Evolutionary conservation across 176 grass and related monocot genomes (phyloP).

Genomic region (Lolium rigidum): DNA sequence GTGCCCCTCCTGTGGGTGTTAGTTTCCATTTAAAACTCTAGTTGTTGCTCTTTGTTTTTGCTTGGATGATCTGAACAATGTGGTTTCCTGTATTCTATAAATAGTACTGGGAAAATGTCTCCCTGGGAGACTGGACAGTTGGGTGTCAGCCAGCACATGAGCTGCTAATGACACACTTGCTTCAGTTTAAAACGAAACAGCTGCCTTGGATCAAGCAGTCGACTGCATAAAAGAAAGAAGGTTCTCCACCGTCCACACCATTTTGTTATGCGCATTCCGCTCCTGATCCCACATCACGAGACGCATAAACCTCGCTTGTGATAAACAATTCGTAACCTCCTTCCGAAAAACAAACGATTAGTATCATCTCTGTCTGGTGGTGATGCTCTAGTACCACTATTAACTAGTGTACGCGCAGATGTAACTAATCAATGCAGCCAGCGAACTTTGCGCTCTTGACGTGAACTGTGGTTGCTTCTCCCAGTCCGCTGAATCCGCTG

Average conservation of each 20-base stretch:
- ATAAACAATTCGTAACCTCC: background rate
- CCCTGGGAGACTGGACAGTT: too few relatives aligned
- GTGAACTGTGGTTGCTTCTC: background rate
- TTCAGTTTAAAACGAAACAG: background rate
- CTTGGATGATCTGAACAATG: too few relatives aligned
- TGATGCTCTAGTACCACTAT: too few relatives aligned
- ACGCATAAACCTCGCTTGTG: background rate
- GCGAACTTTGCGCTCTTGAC: background rate
- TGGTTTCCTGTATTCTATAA: too few relatives aligned
- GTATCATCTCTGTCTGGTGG: background rate
- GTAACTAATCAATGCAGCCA: background rate
- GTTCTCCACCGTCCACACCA: constrained; percentile 18
- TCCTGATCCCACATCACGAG: constrained; percentile 27
- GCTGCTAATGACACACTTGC: background rate
- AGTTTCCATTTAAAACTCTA: too few relatives aligned
- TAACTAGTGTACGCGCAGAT: background rate
- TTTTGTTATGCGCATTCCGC: background rate
- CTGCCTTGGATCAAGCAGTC: constrained; percentile 31
- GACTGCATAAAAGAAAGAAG: constrained; percentile 7
- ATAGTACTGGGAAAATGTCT: too few relatives aligned
- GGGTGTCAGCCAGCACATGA: too few relatives aligned
- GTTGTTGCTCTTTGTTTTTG: too few relatives aligned
- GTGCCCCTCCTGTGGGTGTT: too few relatives aligned
- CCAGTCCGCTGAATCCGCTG: background rate
- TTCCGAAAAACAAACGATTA: background rate